These are phyloP conservation scores for Raddia guianensis DNA, from an alignment of 176 grass and related monocot species.

Conservation along the genomic window DNA sequence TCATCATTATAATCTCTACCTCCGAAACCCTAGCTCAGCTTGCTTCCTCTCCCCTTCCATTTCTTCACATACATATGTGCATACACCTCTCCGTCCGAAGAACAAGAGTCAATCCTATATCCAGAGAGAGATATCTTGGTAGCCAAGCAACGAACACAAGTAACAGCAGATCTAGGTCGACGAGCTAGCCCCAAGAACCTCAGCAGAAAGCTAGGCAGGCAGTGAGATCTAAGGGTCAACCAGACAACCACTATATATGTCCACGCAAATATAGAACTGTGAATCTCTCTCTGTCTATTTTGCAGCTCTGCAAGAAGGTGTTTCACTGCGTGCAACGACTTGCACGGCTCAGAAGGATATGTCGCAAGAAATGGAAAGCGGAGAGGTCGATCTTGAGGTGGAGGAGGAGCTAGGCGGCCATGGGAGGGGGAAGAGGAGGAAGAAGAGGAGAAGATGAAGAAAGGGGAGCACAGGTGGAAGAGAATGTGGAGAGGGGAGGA, in stretches of 20 bases:
- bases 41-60: constrained; percentile 36
- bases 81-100: constrained; percentile 6
- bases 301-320: constrained; percentile 33
- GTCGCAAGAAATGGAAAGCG: constrained; percentile 14
- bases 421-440: constrained; percentile 43
- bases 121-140: constrained; percentile 28
- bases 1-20: constrained; percentile 81
- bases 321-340: constrained; percentile 29
- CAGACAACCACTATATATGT: constrained; percentile 29
- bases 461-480: constrained; percentile 64
- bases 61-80: constrained; percentile 27
- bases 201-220: constrained; percentile 13
- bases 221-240: constrained; percentile 52
- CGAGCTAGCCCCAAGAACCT: constrained; percentile 39
- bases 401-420: constrained; percentile 44
- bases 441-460: constrained; percentile 42
- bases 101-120: constrained; percentile 34
- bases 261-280: constrained; percentile 40
- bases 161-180: constrained; percentile 57
- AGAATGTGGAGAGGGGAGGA: constrained; percentile 67
- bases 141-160: constrained; percentile 45
- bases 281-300: constrained; percentile 16
- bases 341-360: constrained; percentile 42
- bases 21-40: constrained; percentile 58
- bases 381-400: background rate